Evolutionary conservation across 1,284 basidiomycete genomes (phyloP), one percentile per base, ranked within the genome.

Genomic region (Ustilago shanxiensis): DNA sequence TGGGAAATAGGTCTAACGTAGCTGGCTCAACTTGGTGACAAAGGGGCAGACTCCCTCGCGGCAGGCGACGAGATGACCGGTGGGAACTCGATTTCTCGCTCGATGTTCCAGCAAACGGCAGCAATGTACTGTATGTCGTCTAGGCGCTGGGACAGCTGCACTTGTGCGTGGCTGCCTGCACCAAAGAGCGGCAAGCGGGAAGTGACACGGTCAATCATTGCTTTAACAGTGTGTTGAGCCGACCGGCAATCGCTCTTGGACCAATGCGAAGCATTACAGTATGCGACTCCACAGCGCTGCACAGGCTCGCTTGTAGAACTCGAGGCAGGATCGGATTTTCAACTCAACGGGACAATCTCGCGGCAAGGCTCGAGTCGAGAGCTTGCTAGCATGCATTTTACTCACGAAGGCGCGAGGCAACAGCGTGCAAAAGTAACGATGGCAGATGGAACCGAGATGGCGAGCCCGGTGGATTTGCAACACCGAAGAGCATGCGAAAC

Each of bases 171-270:
- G 20, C 26, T 6, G 20, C 47, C 14, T 49, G 47, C 24, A 26
- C n/a, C 26, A 18, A 49, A 26, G 41, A 6, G 47, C 44, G 47
- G 47, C 26, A 49, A 49, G 47, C 47, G 47, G 47, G 47, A 49
- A 26, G 4, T 22, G 24, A 18, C 11, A 14, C 9, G 3, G 47
- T 13, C 47, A 49, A 29, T 49, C 47, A 49, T 49, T 26, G 47
- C 11, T 49, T 26, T 11, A 24, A n/a, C 13, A n/a, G 28, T 49
- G n/a, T 49, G 24, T 28, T 24, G 47, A 49, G 24, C 24, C 26
- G 47, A 28, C 47, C 47, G 24, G 47, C 47, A 49, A 49, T 49
- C n/a, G 47, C 26, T 26, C 14, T 13, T 26, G 14, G 47, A 1
- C 47, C 26, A 20, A 7, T 7, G n/a, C 41, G 20, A 20, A 44